Evolutionary conservation across 345 rosid genomes (phyloP).

Genomic region (Hibiscus syriacus): DNA sequence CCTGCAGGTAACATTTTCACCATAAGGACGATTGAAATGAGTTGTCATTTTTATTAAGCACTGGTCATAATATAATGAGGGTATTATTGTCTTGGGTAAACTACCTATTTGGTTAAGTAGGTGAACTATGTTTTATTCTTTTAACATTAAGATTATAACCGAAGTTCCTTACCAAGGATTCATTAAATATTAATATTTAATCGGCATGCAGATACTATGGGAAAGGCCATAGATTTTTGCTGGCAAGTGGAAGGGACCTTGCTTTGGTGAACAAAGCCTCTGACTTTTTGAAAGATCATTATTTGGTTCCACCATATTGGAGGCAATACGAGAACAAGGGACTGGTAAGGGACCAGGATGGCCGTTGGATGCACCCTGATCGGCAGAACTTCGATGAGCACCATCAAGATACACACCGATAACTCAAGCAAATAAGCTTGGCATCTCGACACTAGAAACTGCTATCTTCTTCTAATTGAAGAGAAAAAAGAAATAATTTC

Average conservation of each 20-base stretch:
- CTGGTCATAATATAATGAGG: no score
- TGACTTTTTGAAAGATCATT: constrained; percentile 64
- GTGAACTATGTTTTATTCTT: no score
- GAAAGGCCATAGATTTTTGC: constrained; percentile 56
- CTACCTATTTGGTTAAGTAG: no score
- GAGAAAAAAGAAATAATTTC: no score
- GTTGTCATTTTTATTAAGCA: background rate
- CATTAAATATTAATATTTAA: background rate
- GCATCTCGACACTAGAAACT: no score
- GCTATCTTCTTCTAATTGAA: no score
- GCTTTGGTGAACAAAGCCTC: constrained; percentile 76
- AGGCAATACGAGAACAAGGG: constrained; percentile 80
- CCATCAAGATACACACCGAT: no score
- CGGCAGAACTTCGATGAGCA: no score
- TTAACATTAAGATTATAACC: no score
- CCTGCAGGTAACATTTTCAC: no score
- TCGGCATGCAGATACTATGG: constrained; percentile 52
- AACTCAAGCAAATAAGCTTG: no score
- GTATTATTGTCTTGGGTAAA: no score
- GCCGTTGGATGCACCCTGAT: constrained; percentile 77
- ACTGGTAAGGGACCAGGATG: constrained; percentile 50
- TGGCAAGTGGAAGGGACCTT: constrained; percentile 64
- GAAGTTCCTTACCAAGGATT: background rate
- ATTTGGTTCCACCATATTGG: constrained; percentile 73
- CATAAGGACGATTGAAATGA: background rate